Conservation (phyloP, 306 rosid genomes). For the Pachyrhizus erosus region DNA sequence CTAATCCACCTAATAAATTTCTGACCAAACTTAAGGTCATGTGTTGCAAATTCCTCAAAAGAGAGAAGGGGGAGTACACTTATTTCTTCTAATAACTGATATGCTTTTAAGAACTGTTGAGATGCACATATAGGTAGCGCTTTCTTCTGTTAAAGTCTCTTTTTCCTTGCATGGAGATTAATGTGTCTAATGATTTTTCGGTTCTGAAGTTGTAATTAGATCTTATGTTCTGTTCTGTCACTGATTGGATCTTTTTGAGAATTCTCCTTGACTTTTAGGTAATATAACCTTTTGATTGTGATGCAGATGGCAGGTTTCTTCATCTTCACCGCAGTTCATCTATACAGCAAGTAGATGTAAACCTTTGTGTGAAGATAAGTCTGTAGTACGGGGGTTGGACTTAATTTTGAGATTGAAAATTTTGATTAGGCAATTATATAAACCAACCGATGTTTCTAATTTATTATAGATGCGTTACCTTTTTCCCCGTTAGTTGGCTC, state of each 20-base stretch:
- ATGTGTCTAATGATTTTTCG: background rate
- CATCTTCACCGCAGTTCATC: conserved; percentile 76
- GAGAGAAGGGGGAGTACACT: background rate
- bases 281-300: conserved; percentile 38
- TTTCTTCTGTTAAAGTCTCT: background rate
- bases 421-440: conserved; percentile 55
- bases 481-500: background rate
- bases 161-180: conserved; percentile 20
- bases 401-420: conserved; percentile 49
- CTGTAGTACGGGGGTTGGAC: conserved; percentile 43
- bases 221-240: background rate
- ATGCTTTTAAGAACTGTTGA: background rate
- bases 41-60: no score
- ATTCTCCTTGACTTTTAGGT: background rate
- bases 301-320: conserved; percentile 74
- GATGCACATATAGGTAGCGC: background rate
- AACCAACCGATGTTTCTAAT: conserved; percentile 37
- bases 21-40: no score
- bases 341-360: conserved; percentile 77
- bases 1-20: background rate
- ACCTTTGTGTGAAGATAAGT: conserved; percentile 36
- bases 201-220: conserved; percentile 15
- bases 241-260: background rate
- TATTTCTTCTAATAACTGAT: background rate
- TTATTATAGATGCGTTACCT: conserved; percentile 30